Evolutionary conservation across 169 alveolate species (phyloP).

Genomic region (Babesia bigemina): DNA sequence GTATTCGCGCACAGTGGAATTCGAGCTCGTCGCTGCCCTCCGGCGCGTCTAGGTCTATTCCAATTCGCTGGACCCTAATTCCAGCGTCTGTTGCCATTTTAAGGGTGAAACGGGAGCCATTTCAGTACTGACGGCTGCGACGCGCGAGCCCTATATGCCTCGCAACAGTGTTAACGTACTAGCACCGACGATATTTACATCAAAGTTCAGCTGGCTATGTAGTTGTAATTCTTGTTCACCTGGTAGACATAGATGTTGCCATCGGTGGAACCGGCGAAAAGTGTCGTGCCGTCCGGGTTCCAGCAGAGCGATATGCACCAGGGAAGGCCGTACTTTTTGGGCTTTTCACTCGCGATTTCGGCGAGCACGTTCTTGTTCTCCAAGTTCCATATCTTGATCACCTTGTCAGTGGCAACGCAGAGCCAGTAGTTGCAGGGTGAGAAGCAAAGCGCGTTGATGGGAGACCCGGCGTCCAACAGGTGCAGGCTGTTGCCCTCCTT

Average conservation of each 20-base stretch:
- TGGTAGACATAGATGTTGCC: constrained; percentile 90
- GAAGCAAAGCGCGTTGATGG: constrained; percentile 93
- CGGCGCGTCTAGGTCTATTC: constrained; percentile 44
- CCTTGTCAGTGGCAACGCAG: constrained; percentile 93
- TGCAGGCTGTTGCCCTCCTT: constrained; percentile 93
- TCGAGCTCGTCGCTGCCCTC: constrained; percentile 32
- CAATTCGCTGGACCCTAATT: constrained; percentile 48
- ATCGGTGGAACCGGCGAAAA: constrained; percentile 92
- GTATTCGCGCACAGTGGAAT: constrained; percentile 64
- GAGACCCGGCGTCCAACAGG: constrained; percentile 90
- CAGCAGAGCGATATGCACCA: constrained; percentile 93
- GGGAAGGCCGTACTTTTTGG: constrained; percentile 90
- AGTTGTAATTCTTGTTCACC: constrained; percentile 73
- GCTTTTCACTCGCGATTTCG: constrained; percentile 87
- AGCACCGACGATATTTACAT: constrained; percentile 1
- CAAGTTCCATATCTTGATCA: constrained; percentile 92
- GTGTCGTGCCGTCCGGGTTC: constrained; percentile 91
- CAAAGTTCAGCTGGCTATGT: constrained; percentile 46
- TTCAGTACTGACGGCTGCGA: neutral
- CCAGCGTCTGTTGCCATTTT: constrained; percentile 53
- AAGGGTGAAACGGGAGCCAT: neutral
- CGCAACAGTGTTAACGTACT: neutral
- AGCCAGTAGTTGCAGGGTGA: constrained; percentile 96
- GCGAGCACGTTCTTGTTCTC: constrained; percentile 91
- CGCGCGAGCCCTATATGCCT: constrained; percentile 1